These are phyloP conservation scores for Chrysanthemum makinoi DNA, from an alignment of 129 eudicot species.

Conservation along the genomic window DNA sequence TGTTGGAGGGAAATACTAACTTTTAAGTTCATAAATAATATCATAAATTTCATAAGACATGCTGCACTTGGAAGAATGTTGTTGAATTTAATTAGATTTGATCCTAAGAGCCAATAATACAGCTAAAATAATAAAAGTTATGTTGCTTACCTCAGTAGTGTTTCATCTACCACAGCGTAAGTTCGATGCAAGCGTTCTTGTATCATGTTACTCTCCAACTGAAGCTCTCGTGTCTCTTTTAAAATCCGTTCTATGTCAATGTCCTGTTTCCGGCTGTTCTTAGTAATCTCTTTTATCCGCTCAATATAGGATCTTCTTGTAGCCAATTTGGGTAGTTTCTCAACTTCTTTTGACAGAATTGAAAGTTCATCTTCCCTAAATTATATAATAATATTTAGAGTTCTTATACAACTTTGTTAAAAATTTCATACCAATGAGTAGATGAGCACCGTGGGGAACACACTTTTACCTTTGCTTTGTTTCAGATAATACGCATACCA, in stretches of 20 bases:
- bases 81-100: not conserved
- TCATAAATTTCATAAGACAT: not conserved
- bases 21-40: not conserved
- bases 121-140: not conserved
- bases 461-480: constrained; percentile 47
- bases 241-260: constrained; percentile 65
- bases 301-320: constrained; percentile 63
- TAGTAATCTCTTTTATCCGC: constrained; percentile 69
- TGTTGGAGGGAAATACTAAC: not conserved
- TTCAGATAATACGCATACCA: constrained; percentile 47
- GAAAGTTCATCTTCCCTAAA: constrained; percentile 62
- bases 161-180: constrained; percentile 70
- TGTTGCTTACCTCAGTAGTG: constrained; percentile 48
- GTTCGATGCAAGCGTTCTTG: constrained; percentile 83
- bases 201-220: constrained; percentile 70
- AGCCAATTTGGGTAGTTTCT: constrained; percentile 56
- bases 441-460: not conserved
- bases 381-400: not conserved
- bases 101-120: not conserved
- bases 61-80: not conserved
- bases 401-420: constrained; percentile 8
- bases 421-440: not conserved
- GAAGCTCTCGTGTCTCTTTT: constrained; percentile 82
- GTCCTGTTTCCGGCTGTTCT: constrained; percentile 79
- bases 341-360: constrained; percentile 50